These are phyloP conservation scores for Hypomontagnella submonticulosa DNA, from an alignment of 495 filamentous ascomycete species.

Conservation along the genomic window DNA sequence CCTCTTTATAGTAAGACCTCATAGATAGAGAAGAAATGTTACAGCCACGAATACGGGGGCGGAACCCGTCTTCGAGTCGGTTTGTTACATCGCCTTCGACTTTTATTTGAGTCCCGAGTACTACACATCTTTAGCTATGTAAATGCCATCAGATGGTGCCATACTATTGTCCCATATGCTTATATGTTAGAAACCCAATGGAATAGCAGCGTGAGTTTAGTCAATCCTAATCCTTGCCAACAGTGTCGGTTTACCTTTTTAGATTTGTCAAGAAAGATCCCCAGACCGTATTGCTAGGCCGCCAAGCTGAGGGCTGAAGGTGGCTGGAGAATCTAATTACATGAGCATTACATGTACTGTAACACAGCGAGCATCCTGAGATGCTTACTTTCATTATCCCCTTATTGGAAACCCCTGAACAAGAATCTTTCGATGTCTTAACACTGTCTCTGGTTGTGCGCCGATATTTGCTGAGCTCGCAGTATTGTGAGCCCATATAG, in stretches of 20 bases:
- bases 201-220: background rate
- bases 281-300: background rate
- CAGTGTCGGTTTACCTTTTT: too few species aligned
- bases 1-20: too few species aligned
- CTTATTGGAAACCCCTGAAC: background rate
- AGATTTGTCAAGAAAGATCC: too few species aligned
- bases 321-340: background rate
- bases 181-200: background rate
- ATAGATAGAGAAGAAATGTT: too few species aligned
- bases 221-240: too few species aligned
- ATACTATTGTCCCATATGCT: too few species aligned
- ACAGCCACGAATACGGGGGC: background rate
- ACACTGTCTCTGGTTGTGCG: conserved; percentile 33
- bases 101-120: too few species aligned
- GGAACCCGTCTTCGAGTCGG: too few species aligned
- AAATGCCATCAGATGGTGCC: too few species aligned
- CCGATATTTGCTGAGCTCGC: conserved; percentile 5
- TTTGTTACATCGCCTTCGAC: too few species aligned
- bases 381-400: conserved; percentile 1
- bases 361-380: background rate
- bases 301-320: background rate
- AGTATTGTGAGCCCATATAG: conserved; percentile 5
- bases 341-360: background rate
- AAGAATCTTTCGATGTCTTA: conserved; percentile 42
- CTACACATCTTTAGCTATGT: too few species aligned